These are phyloP conservation scores for Collariella sp. DNA, from an alignment of 495 filamentous ascomycete genomes.

Conservation along the genomic window DNA sequence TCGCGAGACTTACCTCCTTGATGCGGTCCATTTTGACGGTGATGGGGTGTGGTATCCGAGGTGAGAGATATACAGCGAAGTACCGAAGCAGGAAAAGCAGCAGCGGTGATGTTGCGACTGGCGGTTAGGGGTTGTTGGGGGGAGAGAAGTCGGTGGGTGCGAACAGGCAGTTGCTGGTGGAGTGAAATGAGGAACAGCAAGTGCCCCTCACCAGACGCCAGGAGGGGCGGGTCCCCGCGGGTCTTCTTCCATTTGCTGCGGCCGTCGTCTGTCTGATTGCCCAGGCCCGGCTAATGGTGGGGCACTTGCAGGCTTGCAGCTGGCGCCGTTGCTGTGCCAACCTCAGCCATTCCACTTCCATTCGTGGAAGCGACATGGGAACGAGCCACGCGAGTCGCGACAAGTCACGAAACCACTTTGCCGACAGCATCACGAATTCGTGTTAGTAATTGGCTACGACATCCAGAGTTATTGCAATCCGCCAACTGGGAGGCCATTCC, in stretches of 20 bases:
- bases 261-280: constrained; percentile 26
- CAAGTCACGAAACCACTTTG: background rate
- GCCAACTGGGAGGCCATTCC: constrained; percentile 13
- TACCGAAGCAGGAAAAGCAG: constrained; percentile 9
- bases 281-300: constrained; percentile 22
- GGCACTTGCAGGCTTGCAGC: constrained; percentile 14
- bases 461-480: background rate
- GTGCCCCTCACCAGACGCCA: constrained; percentile 27
- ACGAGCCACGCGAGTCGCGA: background rate
- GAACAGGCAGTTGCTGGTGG: constrained; percentile 15
- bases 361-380: background rate
- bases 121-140: constrained; percentile 10
- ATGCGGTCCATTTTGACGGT: constrained; percentile 57
- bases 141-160: constrained; percentile 17
- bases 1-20: constrained; percentile 60
- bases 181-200: constrained; percentile 21
- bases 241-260: constrained; percentile 24
- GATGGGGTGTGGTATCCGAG: constrained; percentile 9
- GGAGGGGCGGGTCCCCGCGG: too few relatives aligned
- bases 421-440: background rate
- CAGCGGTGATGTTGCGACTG: constrained; percentile 11
- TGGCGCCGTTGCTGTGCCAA: constrained; percentile 22
- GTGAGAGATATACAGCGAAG: background rate
- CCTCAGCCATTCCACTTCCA: background rate
- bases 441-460: background rate